These are phyloP conservation scores for Boletus patriciae DNA, from an alignment of 768 basidiomycete species.

Conservation along the genomic window DNA sequence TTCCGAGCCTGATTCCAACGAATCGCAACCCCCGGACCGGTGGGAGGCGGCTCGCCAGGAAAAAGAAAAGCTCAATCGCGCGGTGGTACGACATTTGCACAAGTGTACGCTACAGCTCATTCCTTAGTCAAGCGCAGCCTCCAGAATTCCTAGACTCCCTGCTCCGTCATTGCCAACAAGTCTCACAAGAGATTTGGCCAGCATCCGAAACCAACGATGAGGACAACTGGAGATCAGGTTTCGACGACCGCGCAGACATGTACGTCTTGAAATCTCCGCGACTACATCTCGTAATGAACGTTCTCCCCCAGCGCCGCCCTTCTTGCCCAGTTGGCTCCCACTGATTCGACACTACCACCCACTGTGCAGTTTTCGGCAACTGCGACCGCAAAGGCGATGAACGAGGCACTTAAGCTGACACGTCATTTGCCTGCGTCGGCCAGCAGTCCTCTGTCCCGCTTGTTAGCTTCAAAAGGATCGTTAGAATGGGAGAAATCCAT, in stretches of 20 bases:
- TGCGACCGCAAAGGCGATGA: conserved; percentile 56
- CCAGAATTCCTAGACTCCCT: conserved; percentile 64
- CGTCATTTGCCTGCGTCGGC: conserved; percentile 54
- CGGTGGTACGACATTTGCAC: conserved; percentile 53
- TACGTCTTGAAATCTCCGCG: conserved; percentile 38
- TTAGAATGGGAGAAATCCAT: conserved; percentile 74
- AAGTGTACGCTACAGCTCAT: conserved; percentile 16
- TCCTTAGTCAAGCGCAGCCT: conserved; percentile 47
- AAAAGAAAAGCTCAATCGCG: conserved; percentile 58
- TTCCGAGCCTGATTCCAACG: conserved; percentile 25
- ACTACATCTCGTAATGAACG: conserved; percentile 5
- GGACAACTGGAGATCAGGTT: conserved; percentile 40
- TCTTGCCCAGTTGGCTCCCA: conserved; percentile 48
- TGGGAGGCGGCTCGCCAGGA: conserved; percentile 64
- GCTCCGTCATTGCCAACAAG: conserved; percentile 50
- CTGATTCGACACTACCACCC: conserved; percentile 50
- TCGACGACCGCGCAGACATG: conserved; percentile 58
- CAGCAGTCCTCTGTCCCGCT: conserved; percentile 67
- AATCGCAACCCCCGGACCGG: conserved; percentile 45
- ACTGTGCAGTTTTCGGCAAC: conserved; percentile 53
- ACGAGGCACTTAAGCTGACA: conserved; percentile 62
- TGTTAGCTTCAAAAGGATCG: conserved; percentile 69
- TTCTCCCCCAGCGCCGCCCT: conserved; percentile 39
- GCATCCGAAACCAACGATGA: conserved; percentile 26
- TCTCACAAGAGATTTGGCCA: conserved; percentile 57